These are phyloP conservation scores for Peribolospora baueri DNA, from an alignment of 768 basidiomycete species.

Conservation along the genomic window DNA sequence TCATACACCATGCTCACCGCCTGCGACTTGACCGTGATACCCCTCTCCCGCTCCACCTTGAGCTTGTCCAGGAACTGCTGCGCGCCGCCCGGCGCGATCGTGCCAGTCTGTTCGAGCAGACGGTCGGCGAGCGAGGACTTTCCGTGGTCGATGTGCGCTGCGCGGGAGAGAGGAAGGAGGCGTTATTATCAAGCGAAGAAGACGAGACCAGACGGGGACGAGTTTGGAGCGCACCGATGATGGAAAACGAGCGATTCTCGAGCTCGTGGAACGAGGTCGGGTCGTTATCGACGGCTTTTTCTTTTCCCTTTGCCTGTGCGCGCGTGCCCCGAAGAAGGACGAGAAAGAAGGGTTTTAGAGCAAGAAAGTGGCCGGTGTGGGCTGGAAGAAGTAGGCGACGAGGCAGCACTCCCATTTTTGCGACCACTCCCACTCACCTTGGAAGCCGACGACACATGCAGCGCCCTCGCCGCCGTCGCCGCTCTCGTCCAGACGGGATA, in stretches of 20 bases:
- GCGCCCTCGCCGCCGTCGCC: too few species aligned
- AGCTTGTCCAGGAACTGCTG: conserved; percentile 76
- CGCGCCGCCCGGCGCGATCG: conserved; percentile 43
- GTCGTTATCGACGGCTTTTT: not conserved
- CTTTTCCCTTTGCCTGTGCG: not conserved
- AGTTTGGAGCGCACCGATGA: not conserved
- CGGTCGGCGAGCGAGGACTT: conserved; percentile 13
- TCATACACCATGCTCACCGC: conserved; percentile 68
- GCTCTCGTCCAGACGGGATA: too few species aligned
- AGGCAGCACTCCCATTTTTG: too few species aligned
- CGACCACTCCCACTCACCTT: too few species aligned
- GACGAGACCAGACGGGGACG: not conserved
- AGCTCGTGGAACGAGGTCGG: not conserved
- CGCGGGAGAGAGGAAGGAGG: too few species aligned
- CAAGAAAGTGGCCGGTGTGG: too few species aligned
- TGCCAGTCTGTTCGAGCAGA: conserved; percentile 49
- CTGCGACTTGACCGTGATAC: conserved; percentile 95
- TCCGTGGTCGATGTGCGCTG: conserved; percentile 54
- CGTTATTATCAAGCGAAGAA: too few species aligned
- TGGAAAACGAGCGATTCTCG: not conserved
- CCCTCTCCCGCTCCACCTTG: conserved; percentile 88
- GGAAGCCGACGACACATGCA: too few species aligned
- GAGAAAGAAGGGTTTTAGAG: too few species aligned
- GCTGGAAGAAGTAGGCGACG: too few species aligned
- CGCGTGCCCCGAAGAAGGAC: too few species aligned